phyloP scores from a whole-genome alignment of 2,329 filamentous ascomycete species.

The Hyphodiscus sp. region DNA sequence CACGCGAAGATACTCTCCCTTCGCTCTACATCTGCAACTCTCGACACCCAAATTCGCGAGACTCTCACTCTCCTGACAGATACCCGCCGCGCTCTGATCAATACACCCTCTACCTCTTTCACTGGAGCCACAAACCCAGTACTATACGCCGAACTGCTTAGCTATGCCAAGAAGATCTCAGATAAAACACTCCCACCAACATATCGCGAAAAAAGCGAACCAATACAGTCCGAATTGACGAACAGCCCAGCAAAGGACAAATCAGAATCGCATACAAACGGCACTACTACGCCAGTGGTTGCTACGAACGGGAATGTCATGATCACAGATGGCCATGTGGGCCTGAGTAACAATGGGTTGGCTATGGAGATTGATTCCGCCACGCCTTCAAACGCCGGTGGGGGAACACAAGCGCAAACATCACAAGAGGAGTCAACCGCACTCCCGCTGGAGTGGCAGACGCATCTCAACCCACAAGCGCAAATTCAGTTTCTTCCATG shows the following conservation, averaged over 20 bases:
- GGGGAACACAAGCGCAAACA: conserved; percentile 16
- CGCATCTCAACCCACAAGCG: conserved; percentile 46
- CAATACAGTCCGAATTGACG: conserved; percentile 8
- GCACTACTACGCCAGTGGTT: conserved; percentile 20
- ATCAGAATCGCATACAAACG: conserved; percentile 24
- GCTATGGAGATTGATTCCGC: conserved; percentile 12
- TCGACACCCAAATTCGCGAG: conserved; percentile 67
- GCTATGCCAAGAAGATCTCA: conserved; percentile 72
- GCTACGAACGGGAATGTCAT: conserved; percentile 17
- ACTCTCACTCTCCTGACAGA: conserved; percentile 64
- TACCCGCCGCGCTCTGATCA: conserved; percentile 66
- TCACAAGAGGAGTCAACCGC: conserved; percentile 20
- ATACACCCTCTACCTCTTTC: conserved; percentile 52
- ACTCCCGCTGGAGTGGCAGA: conserved; percentile 31
- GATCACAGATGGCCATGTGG: conserved; percentile 2
- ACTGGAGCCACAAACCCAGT: conserved; percentile 48
- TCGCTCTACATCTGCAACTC: conserved; percentile 55
- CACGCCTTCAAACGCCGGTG: conserved; percentile 16
- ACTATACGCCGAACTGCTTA: conserved; percentile 66
- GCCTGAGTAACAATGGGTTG: conserved; percentile 13
- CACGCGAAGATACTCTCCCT: conserved; percentile 61
- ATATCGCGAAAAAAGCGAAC: conserved; percentile 15
- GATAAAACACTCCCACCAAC: conserved; percentile 63
- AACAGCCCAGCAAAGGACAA: conserved; percentile 17
- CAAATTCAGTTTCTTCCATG: conserved; percentile 66